Evolutionary conservation across 805 yeast species (phyloP).

Genomic region (Candida ponderosae): DNA sequence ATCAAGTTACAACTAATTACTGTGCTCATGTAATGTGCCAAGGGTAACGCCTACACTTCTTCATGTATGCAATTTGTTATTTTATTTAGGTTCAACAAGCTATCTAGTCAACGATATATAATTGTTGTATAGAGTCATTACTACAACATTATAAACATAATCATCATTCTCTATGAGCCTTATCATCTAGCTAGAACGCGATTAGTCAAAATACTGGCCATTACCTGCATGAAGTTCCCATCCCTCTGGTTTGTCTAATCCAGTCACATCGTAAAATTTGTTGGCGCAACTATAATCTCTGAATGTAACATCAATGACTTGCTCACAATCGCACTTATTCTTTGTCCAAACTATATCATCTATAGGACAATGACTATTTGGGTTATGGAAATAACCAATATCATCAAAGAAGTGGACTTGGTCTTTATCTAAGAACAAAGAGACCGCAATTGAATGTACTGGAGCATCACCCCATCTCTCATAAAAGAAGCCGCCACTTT

Average conservation of each 20-base stretch:
- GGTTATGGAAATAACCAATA: slow-evolving; percentile 64
- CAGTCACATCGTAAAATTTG: slow-evolving; percentile 48
- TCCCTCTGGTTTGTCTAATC: slow-evolving; percentile 50
- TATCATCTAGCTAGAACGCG: too few relatives aligned
- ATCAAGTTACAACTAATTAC: too few relatives aligned
- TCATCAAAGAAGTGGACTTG: slow-evolving; percentile 68
- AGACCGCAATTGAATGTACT: slow-evolving; percentile 71
- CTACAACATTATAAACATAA: too few relatives aligned
- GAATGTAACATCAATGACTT: slow-evolving; percentile 65
- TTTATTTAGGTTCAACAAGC: too few relatives aligned
- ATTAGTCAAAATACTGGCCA: too few relatives aligned
- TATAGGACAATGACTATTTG: slow-evolving; percentile 53
- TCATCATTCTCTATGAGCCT: too few relatives aligned
- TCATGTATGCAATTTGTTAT: too few relatives aligned
- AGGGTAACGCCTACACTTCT: too few relatives aligned
- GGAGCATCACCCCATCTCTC: slow-evolving; percentile 97
- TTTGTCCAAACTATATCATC: slow-evolving; percentile 30
- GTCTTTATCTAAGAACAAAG: slow-evolving; percentile 46
- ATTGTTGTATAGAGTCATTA: too few relatives aligned
- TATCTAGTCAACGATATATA: too few relatives aligned
- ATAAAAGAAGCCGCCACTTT: slow-evolving; percentile 70
- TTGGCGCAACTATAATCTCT: slow-evolving; percentile 63
- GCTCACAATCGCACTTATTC: slow-evolving; percentile 43
- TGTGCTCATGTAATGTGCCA: too few relatives aligned
- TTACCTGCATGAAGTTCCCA: slow-evolving; percentile 49